Conservation (phyloP, 257 asterid genomes). For the Penstemon barbatus region DNA sequence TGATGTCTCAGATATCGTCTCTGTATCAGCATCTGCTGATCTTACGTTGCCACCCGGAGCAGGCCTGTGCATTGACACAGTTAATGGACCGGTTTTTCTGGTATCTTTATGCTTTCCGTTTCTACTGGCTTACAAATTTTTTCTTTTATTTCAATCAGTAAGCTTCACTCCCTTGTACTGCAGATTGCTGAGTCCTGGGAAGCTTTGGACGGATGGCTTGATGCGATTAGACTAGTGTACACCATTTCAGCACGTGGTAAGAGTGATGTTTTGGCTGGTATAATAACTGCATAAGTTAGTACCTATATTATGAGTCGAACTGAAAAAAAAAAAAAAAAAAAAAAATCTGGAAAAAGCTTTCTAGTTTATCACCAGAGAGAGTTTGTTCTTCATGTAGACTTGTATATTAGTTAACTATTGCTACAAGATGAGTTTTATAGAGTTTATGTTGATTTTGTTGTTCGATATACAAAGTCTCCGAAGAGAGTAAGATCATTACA, state of each 20-base stretch:
- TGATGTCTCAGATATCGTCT: conserved; percentile 66
- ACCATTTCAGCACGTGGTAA: conserved; percentile 90
- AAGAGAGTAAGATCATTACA: not conserved
- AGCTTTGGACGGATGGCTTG: conserved; percentile 94
- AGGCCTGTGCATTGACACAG: conserved; percentile 79
- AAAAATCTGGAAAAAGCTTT: conserved; percentile 25
- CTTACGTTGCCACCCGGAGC: conserved; percentile 98
- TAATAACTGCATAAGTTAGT: conserved; percentile 60
- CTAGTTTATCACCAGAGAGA: conserved; percentile 25
- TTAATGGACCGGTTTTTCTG: conserved; percentile 80
- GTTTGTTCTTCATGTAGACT: conserved; percentile 40
- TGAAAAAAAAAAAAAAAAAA: conserved; percentile 19
- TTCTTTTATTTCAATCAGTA: not conserved
- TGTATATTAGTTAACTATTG: conserved; percentile 48
- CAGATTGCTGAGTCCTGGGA: conserved; percentile 99
- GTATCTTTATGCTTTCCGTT: conserved; percentile 37
- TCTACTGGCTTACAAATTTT: not conserved
- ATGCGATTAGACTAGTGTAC: conserved; percentile 90
- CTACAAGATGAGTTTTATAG: conserved; percentile 39
- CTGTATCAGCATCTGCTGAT: conserved; percentile 85
- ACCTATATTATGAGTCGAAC: conserved; percentile 30
- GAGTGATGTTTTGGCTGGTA: conserved; percentile 96
- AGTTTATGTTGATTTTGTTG: not conserved
- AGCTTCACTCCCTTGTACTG: conserved; percentile 5
- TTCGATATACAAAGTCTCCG: not conserved